A percentile compares a stretch with the other conserved stretches of the same genome.
Evolutionary conservation across 2,329 filamentous ascomycete species (phyloP).

Genomic region (Microcera coccophila): DNA sequence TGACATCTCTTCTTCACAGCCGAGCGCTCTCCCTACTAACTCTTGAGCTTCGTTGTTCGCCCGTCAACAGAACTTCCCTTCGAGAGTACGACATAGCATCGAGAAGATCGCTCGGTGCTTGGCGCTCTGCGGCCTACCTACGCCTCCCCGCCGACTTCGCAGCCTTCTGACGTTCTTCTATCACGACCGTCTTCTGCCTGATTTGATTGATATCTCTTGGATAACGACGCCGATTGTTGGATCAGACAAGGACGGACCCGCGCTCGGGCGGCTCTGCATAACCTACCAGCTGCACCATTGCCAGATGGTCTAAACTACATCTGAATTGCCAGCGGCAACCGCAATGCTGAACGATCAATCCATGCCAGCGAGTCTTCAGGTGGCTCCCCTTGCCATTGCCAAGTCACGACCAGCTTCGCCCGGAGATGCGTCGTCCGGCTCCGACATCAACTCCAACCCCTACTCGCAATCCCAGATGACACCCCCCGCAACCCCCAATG

Average conservation of each 20-base stretch:
- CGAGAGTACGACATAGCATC: slow-evolving; percentile 1
- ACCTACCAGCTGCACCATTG: slow-evolving; percentile 17
- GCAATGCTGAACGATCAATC: slow-evolving; percentile 41
- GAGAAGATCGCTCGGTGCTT: slow-evolving; percentile 4
- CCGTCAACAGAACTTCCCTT: slow-evolving; percentile 2
- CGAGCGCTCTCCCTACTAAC: slow-evolving; percentile 13
- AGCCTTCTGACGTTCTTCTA: neutral
- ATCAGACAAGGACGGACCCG: slow-evolving; percentile 11
- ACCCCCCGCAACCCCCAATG: slow-evolving; percentile 70
- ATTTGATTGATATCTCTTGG: slow-evolving; percentile 16
- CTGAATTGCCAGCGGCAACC: slow-evolving; percentile 26
- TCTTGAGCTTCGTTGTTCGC: slow-evolving; percentile 11
- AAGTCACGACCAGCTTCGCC: slow-evolving; percentile 35
- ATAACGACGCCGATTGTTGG: slow-evolving; percentile 11
- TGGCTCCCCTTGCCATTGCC: slow-evolving; percentile 55
- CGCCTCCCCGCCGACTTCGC: neutral
- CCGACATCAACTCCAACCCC: slow-evolving; percentile 36
- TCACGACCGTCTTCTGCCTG: neutral
- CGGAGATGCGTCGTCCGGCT: slow-evolving; percentile 29
- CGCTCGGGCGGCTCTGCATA: slow-evolving; percentile 20
- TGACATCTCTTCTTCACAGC: slow-evolving; percentile 22
- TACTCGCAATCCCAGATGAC: slow-evolving; percentile 63
- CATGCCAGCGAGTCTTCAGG: slow-evolving; percentile 56
- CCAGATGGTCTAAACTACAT: slow-evolving; percentile 30
- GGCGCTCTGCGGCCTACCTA: slow-evolving; percentile 17